phyloP scores from a whole-genome alignment of 2,329 filamentous ascomycete species.

The Aspergillus sp. region DNA sequence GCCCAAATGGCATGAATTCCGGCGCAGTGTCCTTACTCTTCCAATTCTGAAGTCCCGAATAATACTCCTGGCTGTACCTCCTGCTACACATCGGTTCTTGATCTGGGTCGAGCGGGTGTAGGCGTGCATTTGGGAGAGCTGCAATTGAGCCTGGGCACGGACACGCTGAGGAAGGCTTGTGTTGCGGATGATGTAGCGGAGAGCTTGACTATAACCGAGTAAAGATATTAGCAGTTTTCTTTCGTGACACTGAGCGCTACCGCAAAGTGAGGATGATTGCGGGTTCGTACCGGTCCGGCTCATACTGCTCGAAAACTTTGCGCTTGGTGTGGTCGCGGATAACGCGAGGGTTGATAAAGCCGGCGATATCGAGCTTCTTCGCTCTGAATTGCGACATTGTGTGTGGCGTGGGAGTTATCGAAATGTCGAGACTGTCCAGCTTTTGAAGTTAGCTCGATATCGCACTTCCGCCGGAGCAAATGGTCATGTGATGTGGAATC shows the following conservation, averaged over 20 bases:
- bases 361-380: constrained; percentile 85
- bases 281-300: constrained; percentile 73
- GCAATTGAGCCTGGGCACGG: constrained; percentile 87
- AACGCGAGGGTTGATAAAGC: constrained; percentile 80
- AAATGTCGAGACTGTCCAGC: neutral
- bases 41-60: constrained; percentile 89
- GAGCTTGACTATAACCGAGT: constrained; percentile 68
- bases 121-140: constrained; percentile 91
- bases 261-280: neutral
- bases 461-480: neutral
- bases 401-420: constrained; percentile 18
- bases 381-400: constrained; percentile 82
- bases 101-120: constrained; percentile 95
- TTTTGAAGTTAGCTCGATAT: neutral
- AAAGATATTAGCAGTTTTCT: neutral
- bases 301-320: constrained; percentile 81
- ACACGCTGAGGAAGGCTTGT: constrained; percentile 77
- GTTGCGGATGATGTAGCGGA: constrained; percentile 91
- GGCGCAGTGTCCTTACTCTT: constrained; percentile 61
- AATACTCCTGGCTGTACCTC: constrained; percentile 88
- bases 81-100: constrained; percentile 86
- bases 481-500: constrained; percentile 1
- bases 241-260: neutral
- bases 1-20: too few species aligned
- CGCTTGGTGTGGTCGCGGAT: constrained; percentile 97